These are phyloP conservation scores for Debaryomyces sp. DNA, from an alignment of 1,139 yeast genomes.

Conservation along the genomic window DNA sequence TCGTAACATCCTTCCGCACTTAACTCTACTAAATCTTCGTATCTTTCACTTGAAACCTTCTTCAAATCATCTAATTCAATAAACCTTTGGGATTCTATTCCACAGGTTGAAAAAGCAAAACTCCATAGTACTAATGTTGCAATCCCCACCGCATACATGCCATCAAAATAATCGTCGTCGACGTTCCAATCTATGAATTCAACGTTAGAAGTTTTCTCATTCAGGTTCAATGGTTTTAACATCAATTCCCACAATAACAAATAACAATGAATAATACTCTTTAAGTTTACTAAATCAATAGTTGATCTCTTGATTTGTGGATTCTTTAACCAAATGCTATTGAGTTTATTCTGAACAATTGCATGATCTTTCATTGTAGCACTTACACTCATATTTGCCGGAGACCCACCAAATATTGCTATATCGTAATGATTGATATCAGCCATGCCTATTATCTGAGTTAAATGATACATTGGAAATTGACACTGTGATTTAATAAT, in stretches of 20 bases:
- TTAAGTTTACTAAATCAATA: slow-evolving; percentile 36
- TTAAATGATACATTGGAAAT: slow-evolving; percentile 65
- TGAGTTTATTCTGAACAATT: slow-evolving; percentile 54
- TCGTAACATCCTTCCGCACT: slow-evolving; percentile 44
- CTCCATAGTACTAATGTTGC: slow-evolving; percentile 55
- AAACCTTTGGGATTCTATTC: slow-evolving; percentile 39
- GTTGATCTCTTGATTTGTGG: slow-evolving; percentile 25
- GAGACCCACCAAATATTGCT: slow-evolving; percentile 80
- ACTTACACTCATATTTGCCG: slow-evolving; percentile 76
- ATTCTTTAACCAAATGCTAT: slow-evolving; percentile 45
- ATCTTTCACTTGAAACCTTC: slow-evolving; percentile 13
- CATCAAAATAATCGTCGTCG: slow-evolving; percentile 34
- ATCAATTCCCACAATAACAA: slow-evolving; percentile 64
- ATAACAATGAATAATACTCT: slow-evolving; percentile 64
- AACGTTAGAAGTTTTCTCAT: slow-evolving; percentile 10
- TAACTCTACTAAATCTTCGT: slow-evolving; percentile 24
- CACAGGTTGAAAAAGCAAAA: slow-evolving; percentile 42
- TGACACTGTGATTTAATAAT: slow-evolving; percentile 17
- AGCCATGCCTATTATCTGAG: slow-evolving; percentile 65
- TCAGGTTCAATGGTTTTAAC: slow-evolving; percentile 45
- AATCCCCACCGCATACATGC: slow-evolving; percentile 47
- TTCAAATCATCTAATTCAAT: slow-evolving; percentile 16
- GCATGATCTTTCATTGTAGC: slow-evolving; percentile 59
- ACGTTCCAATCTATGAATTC: slow-evolving; percentile 32
- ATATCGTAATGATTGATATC: slow-evolving; percentile 77